Base-by-base conservation (phyloP, 2,329 filamentous ascomycete species). In the Pseudofabraea citricarpa region DNA sequence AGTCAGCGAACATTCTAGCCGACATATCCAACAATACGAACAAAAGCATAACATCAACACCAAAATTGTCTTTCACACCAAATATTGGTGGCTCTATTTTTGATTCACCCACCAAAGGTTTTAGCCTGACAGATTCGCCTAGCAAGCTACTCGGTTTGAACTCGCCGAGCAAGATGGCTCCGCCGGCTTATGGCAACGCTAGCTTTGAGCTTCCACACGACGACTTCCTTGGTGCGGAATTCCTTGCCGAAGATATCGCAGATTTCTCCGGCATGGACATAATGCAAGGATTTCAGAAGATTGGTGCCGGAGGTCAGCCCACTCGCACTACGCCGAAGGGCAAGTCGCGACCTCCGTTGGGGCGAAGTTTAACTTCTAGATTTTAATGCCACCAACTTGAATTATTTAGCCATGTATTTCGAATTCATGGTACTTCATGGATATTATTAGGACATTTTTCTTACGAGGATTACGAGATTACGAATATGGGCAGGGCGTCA, bases 221-320 rank as follows among this genome's bases (percentile, higher is more conserved):
- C 6, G 75, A 78, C 12, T 72, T 79, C 22, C 79, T 74, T 54
- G 65, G 70, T 16, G 53, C 70, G 0, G 74, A 80, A 26, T 71
- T 83, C 31, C 68, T 80, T 40, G 70, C 72, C 44, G 80, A 84
- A 47, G 78, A 81, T 31, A 68, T 69, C 3, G 71, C 77, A 45
- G 79, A 83, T 33, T 71, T 70, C 46, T 65, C 75, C 12, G 79
- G 75, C 2, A 73, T 89, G 40, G 85, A 90, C 55, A 83, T 90
- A 51, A 74, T 86, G 36, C 81, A 87, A 57, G 84, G 84, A 8
- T 90, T 89, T 56, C 79, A 84, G 59, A 85, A 83, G 67, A 89
- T 90, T 59, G 85, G 85, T 32, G 41, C 42, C 27, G 46, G 40
- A 27, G 41, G 31, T 18, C 52, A 56, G 23, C 42, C 47, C 23